Percentiles rank a stretch among this genome's conserved stretches.
phyloP scores from a whole-genome alignment of 768 basidiomycete species.

The Agaricus blazei region DNA sequence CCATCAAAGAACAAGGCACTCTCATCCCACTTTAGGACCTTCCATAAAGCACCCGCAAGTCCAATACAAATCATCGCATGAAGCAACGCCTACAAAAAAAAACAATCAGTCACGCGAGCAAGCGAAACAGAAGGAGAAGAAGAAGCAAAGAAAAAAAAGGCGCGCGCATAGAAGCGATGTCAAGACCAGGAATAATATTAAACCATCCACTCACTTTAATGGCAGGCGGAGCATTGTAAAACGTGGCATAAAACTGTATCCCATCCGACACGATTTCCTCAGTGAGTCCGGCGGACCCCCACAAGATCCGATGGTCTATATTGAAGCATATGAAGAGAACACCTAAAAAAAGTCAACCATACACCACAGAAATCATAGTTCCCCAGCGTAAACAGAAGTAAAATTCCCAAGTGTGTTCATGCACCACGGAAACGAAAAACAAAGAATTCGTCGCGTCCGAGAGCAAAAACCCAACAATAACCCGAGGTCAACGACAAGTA shows the following conservation, averaged over 20 bases:
- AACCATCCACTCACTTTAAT: constrained; percentile 60
- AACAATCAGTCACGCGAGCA: background rate
- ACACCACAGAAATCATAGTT: background rate
- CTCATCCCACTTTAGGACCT: constrained; percentile 85
- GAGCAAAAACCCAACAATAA: no score
- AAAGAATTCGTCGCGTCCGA: no score
- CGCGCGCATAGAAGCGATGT: background rate
- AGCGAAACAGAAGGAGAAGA: background rate
- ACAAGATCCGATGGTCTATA: constrained; percentile 84
- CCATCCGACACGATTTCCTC: constrained; percentile 68
- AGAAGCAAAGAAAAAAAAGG: background rate
- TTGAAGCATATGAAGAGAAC: constrained; percentile 82
- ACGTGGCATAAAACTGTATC: constrained; percentile 87
- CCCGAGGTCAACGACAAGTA: no score
- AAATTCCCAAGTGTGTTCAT: no score
- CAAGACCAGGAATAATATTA: no score
- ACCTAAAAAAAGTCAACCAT: constrained; percentile 34
- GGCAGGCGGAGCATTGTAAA: constrained; percentile 88
- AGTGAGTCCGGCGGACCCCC: constrained; percentile 45
- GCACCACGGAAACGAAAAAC: no score
- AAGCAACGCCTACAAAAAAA: constrained; percentile 60
- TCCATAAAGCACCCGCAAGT: constrained; percentile 66
- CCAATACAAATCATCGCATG: constrained; percentile 83
- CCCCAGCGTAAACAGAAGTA: no score
- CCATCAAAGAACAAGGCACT: constrained; percentile 96